These are phyloP conservation scores for Blastobotrys indianensis DNA, from an alignment of 1,139 yeast species.

Conservation along the genomic window DNA sequence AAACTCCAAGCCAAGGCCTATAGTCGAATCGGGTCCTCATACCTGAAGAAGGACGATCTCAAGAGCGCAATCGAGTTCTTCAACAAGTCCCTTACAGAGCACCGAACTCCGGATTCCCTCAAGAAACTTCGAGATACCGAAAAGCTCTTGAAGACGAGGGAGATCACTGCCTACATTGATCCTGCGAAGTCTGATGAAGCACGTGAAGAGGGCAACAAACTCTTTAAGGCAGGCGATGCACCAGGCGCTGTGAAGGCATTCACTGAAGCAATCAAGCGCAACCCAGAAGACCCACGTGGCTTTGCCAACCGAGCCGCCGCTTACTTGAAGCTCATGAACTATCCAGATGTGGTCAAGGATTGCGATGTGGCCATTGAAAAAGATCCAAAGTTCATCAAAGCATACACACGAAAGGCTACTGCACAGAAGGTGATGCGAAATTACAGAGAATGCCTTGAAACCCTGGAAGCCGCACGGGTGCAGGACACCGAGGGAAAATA, in stretches of 20 bases:
- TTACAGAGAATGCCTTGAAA: constrained; percentile 73
- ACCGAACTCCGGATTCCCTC: constrained; percentile 91
- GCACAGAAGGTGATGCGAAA: constrained; percentile 91
- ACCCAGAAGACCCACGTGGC: constrained; percentile 95
- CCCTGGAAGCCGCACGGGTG: constrained; percentile 70
- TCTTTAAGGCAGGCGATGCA: constrained; percentile 89
- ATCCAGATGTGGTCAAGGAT: constrained; percentile 94
- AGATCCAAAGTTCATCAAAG: constrained; percentile 87
- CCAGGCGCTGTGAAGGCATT: constrained; percentile 94
- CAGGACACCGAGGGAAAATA: constrained; percentile 64
- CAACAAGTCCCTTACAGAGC: constrained; percentile 93
- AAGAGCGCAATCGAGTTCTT: constrained; percentile 69
- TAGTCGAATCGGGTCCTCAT: constrained; percentile 82
- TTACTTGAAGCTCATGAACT: constrained; percentile 85
- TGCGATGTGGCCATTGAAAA: constrained; percentile 83
- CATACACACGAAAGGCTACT: constrained; percentile 93
- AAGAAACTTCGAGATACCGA: constrained; percentile 84
- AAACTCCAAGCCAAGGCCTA: constrained; percentile 87
- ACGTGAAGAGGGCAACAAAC: constrained; percentile 84
- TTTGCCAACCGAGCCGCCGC: constrained; percentile 99
- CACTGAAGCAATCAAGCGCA: constrained; percentile 92
- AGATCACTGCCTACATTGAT: constrained; percentile 71
- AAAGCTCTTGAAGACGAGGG: constrained; percentile 73
- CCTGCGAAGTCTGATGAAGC: constrained; percentile 96
- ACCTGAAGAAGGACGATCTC: constrained; percentile 69